Percentiles rank a stretch among this genome's conserved stretches.
Conservation (phyloP, 192 early-diverging fungal genomes). For the Oehlia diaphana region DNA sequence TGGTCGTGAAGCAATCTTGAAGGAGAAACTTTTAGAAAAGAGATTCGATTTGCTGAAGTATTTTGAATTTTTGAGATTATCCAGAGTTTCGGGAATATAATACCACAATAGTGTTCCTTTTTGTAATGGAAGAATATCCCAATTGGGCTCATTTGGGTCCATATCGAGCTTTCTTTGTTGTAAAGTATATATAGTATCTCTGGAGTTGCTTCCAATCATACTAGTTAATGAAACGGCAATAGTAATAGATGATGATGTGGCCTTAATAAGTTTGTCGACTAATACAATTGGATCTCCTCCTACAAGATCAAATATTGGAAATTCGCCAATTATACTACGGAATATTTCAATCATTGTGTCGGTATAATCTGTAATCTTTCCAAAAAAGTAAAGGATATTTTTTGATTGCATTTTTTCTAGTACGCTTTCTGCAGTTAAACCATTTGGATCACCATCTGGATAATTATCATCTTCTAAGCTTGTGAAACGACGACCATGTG, state of each 20-base stretch:
- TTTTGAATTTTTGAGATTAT: neutral
- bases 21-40: neutral
- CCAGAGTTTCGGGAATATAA: neutral
- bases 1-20: slow-evolving; percentile 13
- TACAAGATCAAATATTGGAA: slow-evolving; percentile 22
- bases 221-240: slow-evolving; percentile 19
- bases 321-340: slow-evolving; percentile 27
- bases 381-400: slow-evolving; percentile 29
- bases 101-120: neutral
- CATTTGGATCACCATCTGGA: slow-evolving; percentile 29
- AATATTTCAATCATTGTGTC: slow-evolving; percentile 24
- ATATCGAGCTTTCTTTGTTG: slow-evolving; percentile 3
- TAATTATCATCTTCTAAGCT: slow-evolving; percentile 8
- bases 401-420: slow-evolving; percentile 17
- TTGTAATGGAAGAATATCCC: neutral
- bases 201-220: neutral
- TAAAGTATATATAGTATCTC: neutral
- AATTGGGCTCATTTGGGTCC: slow-evolving; percentile 7
- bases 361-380: slow-evolving; percentile 25
- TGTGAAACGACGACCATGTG: slow-evolving; percentile 24
- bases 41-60: slow-evolving; percentile 12
- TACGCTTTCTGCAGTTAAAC: slow-evolving; percentile 25
- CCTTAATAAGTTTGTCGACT: slow-evolving; percentile 7
- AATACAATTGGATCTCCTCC: slow-evolving; percentile 14
- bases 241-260: slow-evolving; percentile 14